phyloP scores from a whole-genome alignment of 306 rosid genomes.

The Ormosia emarginata region DNA sequence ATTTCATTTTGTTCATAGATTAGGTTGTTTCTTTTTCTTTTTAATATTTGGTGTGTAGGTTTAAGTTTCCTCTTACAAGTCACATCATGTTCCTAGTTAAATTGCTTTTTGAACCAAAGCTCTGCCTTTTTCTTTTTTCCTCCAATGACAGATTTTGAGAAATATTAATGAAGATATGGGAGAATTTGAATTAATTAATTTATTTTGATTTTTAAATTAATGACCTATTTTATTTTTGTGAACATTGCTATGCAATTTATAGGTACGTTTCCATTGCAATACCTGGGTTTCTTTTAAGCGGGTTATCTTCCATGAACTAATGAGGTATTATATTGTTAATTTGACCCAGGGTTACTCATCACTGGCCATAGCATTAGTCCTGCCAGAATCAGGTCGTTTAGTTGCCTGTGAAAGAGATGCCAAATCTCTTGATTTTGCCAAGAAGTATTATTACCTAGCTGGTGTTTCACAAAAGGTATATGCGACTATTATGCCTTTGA shows the following conservation, averaged over 20 bases:
- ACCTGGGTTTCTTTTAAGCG: not conserved
- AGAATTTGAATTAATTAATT: not conserved
- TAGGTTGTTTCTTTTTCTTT: not conserved
- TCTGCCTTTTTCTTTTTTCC: not conserved
- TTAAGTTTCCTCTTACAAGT: not conserved
- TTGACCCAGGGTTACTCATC: conserved; percentile 88
- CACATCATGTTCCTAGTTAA: not conserved
- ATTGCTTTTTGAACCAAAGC: not conserved
- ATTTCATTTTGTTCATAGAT: not conserved
- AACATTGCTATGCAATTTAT: not conserved
- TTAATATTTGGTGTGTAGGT: not conserved
- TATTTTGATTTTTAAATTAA: not conserved
- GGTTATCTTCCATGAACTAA: not conserved
- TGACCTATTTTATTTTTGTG: not conserved
- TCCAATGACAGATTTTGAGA: not conserved
- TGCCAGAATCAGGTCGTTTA: conserved; percentile 84
- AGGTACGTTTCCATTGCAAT: not conserved
- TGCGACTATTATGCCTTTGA: conserved; percentile 18
- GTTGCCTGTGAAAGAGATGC: conserved; percentile 91
- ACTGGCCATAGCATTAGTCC: conserved; percentile 78
- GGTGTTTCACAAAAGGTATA: conserved; percentile 87
- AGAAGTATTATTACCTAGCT: conserved; percentile 68
- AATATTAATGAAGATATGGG: not conserved
- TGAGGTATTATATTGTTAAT: conserved; percentile 5
- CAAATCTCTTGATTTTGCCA: conserved; percentile 76